These are phyloP conservation scores for Pseudogymnoascus sp. DNA, from an alignment of 2,329 filamentous ascomycete species.

Conservation along the genomic window DNA sequence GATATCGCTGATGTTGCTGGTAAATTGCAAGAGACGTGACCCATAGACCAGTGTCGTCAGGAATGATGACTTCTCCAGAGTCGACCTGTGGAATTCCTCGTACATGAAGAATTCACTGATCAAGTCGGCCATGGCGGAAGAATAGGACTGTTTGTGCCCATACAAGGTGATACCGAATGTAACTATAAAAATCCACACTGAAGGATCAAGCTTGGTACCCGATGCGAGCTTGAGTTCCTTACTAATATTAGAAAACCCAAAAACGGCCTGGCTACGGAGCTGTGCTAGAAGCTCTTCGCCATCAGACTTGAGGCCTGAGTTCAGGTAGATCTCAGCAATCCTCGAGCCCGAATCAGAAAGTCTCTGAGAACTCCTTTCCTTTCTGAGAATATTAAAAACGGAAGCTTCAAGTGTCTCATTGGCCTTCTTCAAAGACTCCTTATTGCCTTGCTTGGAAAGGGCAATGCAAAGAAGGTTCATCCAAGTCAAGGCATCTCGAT, in stretches of 20 bases:
- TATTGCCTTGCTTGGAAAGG: slow-evolving; percentile 37
- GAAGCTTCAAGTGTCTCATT: neutral
- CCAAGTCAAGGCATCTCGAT: slow-evolving; percentile 20
- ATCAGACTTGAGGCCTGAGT: slow-evolving; percentile 19
- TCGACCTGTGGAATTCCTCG: neutral
- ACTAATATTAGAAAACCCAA: slow-evolving; percentile 29
- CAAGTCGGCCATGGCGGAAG: slow-evolving; percentile 36
- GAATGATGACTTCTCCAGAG: neutral
- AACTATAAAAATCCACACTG: slow-evolving; percentile 37
- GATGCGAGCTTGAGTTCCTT: slow-evolving; percentile 21
- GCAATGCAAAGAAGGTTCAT: slow-evolving; percentile 35
- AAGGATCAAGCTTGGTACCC: slow-evolving; percentile 25
- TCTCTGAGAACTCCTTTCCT: neutral
- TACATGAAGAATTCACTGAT: slow-evolving; percentile 27
- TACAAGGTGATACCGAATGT: slow-evolving; percentile 36
- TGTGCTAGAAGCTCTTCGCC: slow-evolving; percentile 37
- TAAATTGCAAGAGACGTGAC: neutral
- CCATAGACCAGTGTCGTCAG: neutral
- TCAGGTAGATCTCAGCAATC: neutral
- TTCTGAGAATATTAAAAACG: neutral
- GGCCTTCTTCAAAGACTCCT: slow-evolving; percentile 28
- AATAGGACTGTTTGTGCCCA: slow-evolving; percentile 28
- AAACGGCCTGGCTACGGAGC: slow-evolving; percentile 41
- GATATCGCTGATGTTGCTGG: neutral
- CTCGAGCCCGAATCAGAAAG: neutral